phyloP scores from a whole-genome alignment of 371 early-diverging fungal species.

The Apophysomyces elegans region DNA sequence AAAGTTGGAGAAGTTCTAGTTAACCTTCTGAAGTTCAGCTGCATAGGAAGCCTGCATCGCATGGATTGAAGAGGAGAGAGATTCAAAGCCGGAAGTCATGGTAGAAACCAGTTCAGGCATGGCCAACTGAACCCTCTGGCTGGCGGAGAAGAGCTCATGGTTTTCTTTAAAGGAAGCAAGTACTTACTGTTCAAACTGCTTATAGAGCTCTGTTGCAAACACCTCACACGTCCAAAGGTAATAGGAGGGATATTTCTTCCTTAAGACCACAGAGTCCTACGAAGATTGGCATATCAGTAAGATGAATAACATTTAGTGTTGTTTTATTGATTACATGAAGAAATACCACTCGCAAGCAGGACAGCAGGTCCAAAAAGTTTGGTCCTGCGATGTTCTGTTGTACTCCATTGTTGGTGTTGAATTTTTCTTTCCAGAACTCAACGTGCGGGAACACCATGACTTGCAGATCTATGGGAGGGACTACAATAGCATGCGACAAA shows the following conservation, averaged over 20 bases:
- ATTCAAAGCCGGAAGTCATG: too few species aligned
- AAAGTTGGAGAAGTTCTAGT: too few species aligned
- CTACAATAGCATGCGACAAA: not conserved
- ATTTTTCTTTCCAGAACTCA: slow-evolving; percentile 14
- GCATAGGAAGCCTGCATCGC: too few species aligned
- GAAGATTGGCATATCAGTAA: not conserved
- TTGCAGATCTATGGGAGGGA: slow-evolving; percentile 4
- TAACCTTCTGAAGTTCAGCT: too few species aligned
- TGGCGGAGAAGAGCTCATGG: not conserved
- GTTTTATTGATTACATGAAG: slow-evolving; percentile 16
- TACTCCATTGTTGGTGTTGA: not conserved
- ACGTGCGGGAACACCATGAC: slow-evolving; percentile 6
- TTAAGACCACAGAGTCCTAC: slow-evolving; percentile 15
- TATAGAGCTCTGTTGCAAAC: slow-evolving; percentile 6
- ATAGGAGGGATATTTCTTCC: slow-evolving; percentile 12
- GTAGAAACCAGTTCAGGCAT: not conserved
- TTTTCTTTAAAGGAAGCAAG: not conserved
- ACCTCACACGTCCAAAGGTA: slow-evolving; percentile 11
- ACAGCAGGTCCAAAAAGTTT: slow-evolving; percentile 13
- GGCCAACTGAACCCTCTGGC: not conserved
- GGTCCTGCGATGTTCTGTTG: slow-evolving; percentile 19
- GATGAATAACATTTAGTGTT: not conserved
- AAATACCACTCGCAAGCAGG: slow-evolving; percentile 8
- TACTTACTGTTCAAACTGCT: not conserved
- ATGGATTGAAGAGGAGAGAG: too few species aligned